Percentiles rank a stretch among this genome's conserved stretches.
These are phyloP conservation scores for Daldinia bambusicola DNA, from an alignment of 495 filamentous ascomycete species.

Conservation along the genomic window DNA sequence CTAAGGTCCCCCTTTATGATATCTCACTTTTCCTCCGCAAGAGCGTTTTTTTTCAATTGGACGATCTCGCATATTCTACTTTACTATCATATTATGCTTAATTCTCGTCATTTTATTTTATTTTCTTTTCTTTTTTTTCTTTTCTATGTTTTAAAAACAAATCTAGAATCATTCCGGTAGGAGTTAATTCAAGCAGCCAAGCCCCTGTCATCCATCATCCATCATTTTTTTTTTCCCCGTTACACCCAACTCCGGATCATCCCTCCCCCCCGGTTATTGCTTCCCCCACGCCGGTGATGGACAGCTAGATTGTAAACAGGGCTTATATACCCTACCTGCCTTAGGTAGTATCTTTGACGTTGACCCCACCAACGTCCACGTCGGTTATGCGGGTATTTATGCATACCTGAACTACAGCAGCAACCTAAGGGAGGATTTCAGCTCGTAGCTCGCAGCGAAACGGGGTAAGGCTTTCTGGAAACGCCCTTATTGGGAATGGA, in stretches of 20 bases:
- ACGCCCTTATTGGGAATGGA: not conserved
- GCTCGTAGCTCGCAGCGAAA: no score
- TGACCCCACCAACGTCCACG: slow-evolving; percentile 29
- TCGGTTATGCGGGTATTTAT: slow-evolving; percentile 8
- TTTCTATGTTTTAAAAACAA: not conserved
- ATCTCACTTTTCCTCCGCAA: slow-evolving; percentile 4
- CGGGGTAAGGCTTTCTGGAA: not conserved
- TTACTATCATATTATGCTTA: slow-evolving; percentile 1
- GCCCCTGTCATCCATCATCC: no score
- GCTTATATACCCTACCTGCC: slow-evolving; percentile 2
- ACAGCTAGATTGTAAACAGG: slow-evolving; percentile 33
- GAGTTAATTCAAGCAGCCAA: not conserved
- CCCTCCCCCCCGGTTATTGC: slow-evolving; percentile 15
- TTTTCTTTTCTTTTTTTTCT: slow-evolving; percentile 1
- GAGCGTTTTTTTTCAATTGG: slow-evolving; percentile 5
- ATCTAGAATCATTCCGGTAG: slow-evolving; percentile 20
- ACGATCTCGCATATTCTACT: slow-evolving; percentile 9
- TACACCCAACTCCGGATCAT: slow-evolving; percentile 26
- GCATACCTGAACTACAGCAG: not conserved
- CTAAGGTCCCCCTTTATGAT: not conserved
- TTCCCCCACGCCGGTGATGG: slow-evolving; percentile 38
- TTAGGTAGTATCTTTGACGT: slow-evolving; percentile 1
- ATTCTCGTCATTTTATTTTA: not conserved
- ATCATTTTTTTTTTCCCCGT: no score
- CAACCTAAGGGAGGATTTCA: not conserved